Evolutionary conservation across 148 eudicot genomes (phyloP), one percentile per base, ranked within the genome.

Genomic region (Arctostaphylos glauca): DNA sequence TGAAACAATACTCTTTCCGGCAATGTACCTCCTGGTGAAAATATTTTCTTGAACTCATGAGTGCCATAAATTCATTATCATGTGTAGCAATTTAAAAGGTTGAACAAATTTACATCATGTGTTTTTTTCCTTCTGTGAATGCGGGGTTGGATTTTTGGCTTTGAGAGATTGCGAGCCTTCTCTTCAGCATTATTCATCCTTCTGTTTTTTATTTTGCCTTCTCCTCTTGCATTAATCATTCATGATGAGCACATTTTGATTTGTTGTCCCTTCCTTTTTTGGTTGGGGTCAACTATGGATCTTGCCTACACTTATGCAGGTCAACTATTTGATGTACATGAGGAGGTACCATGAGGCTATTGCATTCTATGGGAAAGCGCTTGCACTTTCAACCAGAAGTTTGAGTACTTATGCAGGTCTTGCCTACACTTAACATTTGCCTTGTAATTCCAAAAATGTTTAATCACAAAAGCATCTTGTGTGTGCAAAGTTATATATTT

Each of bases 1-100:
- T 89, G 91, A 80, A 94, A 96, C 86, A 96, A 96, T 71, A 87
- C 92, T 79, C 94, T 96, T 47, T 96, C 99, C 62, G 99, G 99
- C 86, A 93, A 86, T 88, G 98, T 96, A 3, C 95, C 99, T 62
- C 85, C 91, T 81, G 93, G 99, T 96, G 91, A 82, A 41, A 49
- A 59, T 38, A 16, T 79, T 19, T 46, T 64, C 67, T n/a, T 50
- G 9, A 66, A 13, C 50, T 55, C 48, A 18, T 12, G 1, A 13
- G 23, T 60, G 81, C 2, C 68, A 18, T 58, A 56, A 15, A 12
- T 53, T 53, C 46, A 5, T 12, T 56, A 16, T 77, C 38, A 7
- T 38, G 4, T 18, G 79, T 76, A 52, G 52, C 19, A 23, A 25
- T 50, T 21, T 14, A 55, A 77, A n/a, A 16, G 12, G 15, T 38